Base-by-base conservation (phyloP, 1,284 basidiomycete species). In the Fomitopsis schrenkii region DNA sequence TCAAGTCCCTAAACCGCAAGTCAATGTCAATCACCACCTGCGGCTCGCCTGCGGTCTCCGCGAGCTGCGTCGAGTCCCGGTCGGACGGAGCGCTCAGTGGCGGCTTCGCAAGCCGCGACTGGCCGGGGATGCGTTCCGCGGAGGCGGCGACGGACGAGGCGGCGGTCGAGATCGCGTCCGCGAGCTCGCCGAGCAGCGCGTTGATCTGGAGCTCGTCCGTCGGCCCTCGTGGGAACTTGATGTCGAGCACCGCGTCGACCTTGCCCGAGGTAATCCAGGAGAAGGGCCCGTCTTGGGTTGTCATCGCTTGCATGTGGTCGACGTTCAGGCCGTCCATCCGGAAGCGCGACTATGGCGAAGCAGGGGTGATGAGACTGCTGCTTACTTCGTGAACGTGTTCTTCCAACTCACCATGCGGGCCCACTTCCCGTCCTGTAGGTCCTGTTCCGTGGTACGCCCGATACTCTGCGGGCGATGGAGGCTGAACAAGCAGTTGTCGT, bases 241-340 rank as follows among this genome's bases (percentile, higher is more conserved):
- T 95, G 76, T 99, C 97, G 19, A 98, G 85, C 3, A 99, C 97
- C 3, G 95, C 92, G 70, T 99, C 97, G 36, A 98, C 86, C 75
- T 97, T 97, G 54, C 97, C 97, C 0, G 95, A 94, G 1, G 91
- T 93, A 65, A 99, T 95, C 97, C 97, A 99, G 4, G 94, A 94
- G 63, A 98, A 88, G 4, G 97, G 95, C 0, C 97, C 95, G 64
- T 89, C 90, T 63, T 87, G 84, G 5, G 89, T 90, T 2, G 90
- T 87, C 57, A 91, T 89, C 57, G 90, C 88, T 76, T 98, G 94
- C 48, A 98, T 81, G 72, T 99, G 97, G 76, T 99, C 97, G 68
- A 99, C 90, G 64, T 94, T 96, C 56, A 99, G 88, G 22, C 97
- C 97, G 72, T 99, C 97, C 61, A 99, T 95, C 14, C 97, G 88